A percentile compares a stretch with the other conserved stretches of the same genome.
Evolutionary conservation across 805 yeast genomes (phyloP).

Genomic region (Yamadazyma tumulicola): DNA sequence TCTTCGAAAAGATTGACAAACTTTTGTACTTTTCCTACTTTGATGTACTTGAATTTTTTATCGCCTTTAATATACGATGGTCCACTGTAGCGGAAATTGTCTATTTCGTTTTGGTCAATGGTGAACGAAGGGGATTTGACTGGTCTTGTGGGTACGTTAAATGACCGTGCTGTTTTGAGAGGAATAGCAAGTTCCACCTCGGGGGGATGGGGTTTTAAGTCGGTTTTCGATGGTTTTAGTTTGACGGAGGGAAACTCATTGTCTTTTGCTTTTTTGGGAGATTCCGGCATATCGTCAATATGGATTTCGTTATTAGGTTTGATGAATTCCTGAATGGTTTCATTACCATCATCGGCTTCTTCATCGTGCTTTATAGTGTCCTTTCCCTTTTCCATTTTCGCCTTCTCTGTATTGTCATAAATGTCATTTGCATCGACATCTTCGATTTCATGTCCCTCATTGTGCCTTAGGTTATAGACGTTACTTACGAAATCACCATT

Average conservation of each 20-base stretch:
- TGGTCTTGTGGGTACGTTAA: slow-evolving; percentile 5
- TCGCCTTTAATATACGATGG: slow-evolving; percentile 38
- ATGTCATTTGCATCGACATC: background rate
- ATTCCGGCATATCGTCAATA: slow-evolving; percentile 1
- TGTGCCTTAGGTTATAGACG: slow-evolving; percentile 27
- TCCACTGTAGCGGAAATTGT: slow-evolving; percentile 15
- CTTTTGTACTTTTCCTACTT: slow-evolving; percentile 45
- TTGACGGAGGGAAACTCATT: slow-evolving; percentile 4
- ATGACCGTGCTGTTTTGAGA: slow-evolving; percentile 8
- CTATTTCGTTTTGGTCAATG: slow-evolving; percentile 11
- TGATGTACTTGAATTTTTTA: slow-evolving; percentile 41
- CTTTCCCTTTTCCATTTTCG: background rate
- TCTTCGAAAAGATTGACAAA: slow-evolving; percentile 43
- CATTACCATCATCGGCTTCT: background rate
- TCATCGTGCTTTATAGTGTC: background rate
- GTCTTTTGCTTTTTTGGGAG: background rate
- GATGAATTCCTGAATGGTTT: too few relatives aligned
- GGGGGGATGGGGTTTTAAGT: slow-evolving; percentile 8
- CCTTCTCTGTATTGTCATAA: background rate
- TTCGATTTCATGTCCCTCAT: slow-evolving; percentile 16
- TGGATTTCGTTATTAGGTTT: background rate
- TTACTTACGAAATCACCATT: slow-evolving; percentile 21
- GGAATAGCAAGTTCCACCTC: background rate
- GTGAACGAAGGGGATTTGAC: slow-evolving; percentile 11
- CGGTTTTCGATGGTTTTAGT: slow-evolving; percentile 11